These are phyloP conservation scores for Stereocaulon alpinum DNA, from an alignment of 495 filamentous ascomycete genomes.

Conservation along the genomic window DNA sequence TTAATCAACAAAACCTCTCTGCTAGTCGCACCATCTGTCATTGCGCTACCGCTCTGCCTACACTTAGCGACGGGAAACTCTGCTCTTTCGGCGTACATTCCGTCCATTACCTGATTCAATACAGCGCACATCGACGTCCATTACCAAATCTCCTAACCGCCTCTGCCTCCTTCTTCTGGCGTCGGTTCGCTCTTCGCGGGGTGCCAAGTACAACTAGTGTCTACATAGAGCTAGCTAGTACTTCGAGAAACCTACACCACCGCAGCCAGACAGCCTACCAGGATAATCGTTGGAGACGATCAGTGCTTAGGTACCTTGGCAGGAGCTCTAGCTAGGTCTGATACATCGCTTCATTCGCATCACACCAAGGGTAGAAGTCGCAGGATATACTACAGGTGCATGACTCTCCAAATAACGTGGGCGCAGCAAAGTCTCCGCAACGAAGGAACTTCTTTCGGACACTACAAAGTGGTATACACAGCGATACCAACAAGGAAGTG, in stretches of 20 bases:
- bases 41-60: not conserved
- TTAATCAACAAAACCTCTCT: not conserved
- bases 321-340: not conserved
- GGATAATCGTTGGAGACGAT: not conserved
- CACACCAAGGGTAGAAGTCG: not conserved
- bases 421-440: not conserved
- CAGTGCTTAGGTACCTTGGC: not conserved
- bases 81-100: constrained; percentile 8
- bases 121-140: not conserved
- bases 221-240: not conserved
- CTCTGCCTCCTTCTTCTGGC: not conserved
- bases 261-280: not conserved
- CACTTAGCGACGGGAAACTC: not conserved
- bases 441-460: not conserved
- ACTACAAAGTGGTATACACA: not conserved
- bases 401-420: not conserved
- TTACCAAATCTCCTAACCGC: not conserved
- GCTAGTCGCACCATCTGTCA: constrained; percentile 4
- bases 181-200: not conserved
- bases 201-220: not conserved
- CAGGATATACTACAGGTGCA: not conserved
- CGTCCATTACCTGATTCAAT: constrained; percentile 1
- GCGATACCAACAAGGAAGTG: not conserved
- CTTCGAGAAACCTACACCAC: constrained; percentile 4
- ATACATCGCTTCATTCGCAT: not conserved